phyloP scores from a whole-genome alignment of 805 yeast species.

The Ogataea corticis region DNA sequence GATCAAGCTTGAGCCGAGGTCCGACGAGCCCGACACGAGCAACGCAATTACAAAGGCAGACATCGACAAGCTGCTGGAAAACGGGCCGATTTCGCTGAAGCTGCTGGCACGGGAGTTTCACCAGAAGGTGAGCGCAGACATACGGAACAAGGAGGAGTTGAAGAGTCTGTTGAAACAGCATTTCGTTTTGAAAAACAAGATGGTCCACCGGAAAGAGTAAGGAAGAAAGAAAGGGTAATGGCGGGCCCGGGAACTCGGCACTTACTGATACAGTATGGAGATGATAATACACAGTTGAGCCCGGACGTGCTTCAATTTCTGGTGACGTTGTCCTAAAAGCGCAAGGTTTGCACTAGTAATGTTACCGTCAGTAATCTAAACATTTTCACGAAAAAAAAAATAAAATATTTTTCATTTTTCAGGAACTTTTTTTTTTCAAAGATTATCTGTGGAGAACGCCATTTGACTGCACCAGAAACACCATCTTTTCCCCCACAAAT shows the following conservation, averaged over 20 bases:
- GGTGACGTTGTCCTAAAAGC: too few relatives aligned
- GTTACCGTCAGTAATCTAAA: too few relatives aligned
- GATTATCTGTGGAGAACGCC: conserved; percentile 1
- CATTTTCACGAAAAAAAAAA: conserved; percentile 1
- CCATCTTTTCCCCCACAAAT: too few relatives aligned
- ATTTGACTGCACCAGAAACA: too few relatives aligned
- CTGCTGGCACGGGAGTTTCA: conserved; percentile 62
- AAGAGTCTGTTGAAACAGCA: conserved; percentile 38
- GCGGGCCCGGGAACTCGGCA: neutral
- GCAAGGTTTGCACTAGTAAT: too few relatives aligned
- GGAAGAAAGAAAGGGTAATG: too few relatives aligned
- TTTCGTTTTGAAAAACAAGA: conserved; percentile 34
- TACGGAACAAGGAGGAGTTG: conserved; percentile 61
- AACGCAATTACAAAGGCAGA: conserved; percentile 67
- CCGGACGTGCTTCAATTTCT: too few relatives aligned
- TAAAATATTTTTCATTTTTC: neutral
- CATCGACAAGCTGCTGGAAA: conserved; percentile 60
- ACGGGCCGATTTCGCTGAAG: conserved; percentile 51
- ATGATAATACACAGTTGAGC: too few relatives aligned
- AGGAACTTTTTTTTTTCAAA: neutral
- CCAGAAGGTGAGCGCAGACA: conserved; percentile 61
- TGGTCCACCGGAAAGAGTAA: conserved; percentile 26
- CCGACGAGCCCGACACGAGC: conserved; percentile 17
- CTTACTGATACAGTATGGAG: too few relatives aligned
- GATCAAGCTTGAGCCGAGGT: conserved; percentile 22